phyloP scores from a whole-genome alignment of 2,329 filamentous ascomycete species.

The Tolypocladium guangdongense region DNA sequence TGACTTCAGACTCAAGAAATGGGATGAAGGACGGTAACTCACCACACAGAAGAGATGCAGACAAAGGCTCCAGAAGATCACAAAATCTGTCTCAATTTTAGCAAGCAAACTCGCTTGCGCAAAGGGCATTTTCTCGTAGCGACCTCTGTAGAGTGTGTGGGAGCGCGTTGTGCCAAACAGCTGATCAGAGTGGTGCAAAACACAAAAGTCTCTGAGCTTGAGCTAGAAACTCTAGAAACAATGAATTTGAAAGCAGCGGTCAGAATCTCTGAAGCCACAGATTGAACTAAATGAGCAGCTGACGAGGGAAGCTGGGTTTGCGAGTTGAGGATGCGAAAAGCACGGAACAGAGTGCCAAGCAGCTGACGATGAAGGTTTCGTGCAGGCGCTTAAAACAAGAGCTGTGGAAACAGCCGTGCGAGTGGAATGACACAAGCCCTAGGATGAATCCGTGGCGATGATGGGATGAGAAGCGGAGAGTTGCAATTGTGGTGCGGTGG shows the following conservation, averaged over 20 bases:
- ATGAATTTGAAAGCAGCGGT: background rate
- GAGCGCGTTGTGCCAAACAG: background rate
- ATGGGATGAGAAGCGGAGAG: background rate
- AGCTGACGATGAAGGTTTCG: background rate
- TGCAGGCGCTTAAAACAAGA: background rate
- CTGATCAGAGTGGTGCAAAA: background rate
- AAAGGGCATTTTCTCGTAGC: background rate
- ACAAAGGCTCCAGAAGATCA: background rate
- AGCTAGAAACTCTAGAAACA: background rate
- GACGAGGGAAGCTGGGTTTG: background rate
- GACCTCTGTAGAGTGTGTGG: background rate
- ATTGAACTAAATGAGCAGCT: background rate
- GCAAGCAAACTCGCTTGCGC: background rate
- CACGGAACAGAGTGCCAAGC: background rate
- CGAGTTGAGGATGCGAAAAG: background rate
- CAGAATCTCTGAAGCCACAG: too few relatives aligned
- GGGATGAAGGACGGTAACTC: background rate
- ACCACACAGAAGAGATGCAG: background rate
- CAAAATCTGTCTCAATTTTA: background rate
- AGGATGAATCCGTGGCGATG: background rate
- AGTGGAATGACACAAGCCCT: background rate
- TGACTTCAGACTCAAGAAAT: background rate
- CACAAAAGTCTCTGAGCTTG: background rate
- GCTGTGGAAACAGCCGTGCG: background rate
- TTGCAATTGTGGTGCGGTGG: background rate